Conservation (phyloP, 164 flowering plant species). For the Kalanchoe fedtschenkoi region DNA sequence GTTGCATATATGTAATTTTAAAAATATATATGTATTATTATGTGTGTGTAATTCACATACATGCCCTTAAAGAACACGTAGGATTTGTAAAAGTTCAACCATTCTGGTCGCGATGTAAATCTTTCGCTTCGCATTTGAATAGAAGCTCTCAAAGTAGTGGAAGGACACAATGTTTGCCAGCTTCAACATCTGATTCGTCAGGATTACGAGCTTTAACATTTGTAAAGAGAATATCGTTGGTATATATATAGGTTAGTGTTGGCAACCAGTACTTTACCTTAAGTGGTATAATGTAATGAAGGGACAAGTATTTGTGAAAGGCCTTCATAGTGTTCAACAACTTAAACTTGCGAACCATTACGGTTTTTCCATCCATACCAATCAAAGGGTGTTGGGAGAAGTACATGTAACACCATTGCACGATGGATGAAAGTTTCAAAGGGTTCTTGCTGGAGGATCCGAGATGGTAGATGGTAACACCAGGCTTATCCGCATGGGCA, state of each 20-base stretch:
- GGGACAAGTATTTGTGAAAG: conserved; percentile 39
- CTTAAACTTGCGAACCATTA: conserved; percentile 25
- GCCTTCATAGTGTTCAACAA: conserved; percentile 26
- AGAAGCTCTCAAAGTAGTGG: conserved; percentile 14
- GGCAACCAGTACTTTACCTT: too few species aligned
- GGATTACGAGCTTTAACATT: too few species aligned
- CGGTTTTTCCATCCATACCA: conserved; percentile 39
- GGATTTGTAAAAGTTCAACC: conserved; percentile 45
- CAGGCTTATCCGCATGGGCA: conserved; percentile 6
- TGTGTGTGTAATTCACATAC: too few species aligned
- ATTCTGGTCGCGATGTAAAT: too few species aligned
- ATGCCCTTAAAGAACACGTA: conserved; percentile 43
- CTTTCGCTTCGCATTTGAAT: conserved; percentile 18
- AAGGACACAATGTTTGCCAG: conserved; percentile 27
- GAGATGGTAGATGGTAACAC: conserved; percentile 19
- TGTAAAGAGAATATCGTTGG: too few species aligned
- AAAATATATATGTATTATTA: not conserved
- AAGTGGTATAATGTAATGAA: conserved; percentile 35
- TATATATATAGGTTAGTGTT: not conserved
- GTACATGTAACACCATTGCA: conserved; percentile 8
- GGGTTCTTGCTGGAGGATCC: too few species aligned
- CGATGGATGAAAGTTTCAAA: conserved; percentile 1
- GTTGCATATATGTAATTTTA: not conserved
- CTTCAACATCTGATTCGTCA: conserved; percentile 34
- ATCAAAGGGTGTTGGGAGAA: conserved; percentile 37